These are phyloP conservation scores for Tremellales sp. DNA, from an alignment of 1,284 basidiomycete species.

Conservation along the genomic window DNA sequence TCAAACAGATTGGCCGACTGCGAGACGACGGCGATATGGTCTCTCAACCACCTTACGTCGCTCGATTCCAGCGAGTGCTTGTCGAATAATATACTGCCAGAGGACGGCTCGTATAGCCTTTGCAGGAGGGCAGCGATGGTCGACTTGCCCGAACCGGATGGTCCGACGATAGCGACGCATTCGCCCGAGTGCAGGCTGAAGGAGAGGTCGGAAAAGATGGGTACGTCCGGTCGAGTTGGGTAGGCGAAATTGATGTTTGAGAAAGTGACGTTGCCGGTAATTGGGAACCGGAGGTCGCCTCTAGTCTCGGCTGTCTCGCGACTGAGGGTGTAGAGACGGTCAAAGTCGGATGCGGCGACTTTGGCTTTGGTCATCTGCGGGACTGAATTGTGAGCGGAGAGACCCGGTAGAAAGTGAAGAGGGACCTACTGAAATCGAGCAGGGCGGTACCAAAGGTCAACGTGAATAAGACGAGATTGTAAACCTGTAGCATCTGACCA, in stretches of 20 bases:
- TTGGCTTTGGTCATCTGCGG: constrained; percentile 73
- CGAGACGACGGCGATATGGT: constrained; percentile 77
- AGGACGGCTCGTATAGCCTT: constrained; percentile 72
- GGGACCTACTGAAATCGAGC: constrained; percentile 76
- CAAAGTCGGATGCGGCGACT: constrained; percentile 74
- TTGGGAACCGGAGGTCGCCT: constrained; percentile 62
- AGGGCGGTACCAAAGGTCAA: constrained; percentile 86
- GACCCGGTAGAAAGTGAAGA: constrained; percentile 2
- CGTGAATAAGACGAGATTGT: constrained; percentile 88
- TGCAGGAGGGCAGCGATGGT: constrained; percentile 79
- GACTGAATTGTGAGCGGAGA: constrained; percentile 51
- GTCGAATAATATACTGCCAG: constrained; percentile 58
- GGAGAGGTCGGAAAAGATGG: constrained; percentile 64
- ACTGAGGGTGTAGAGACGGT: constrained; percentile 60
- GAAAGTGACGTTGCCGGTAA: constrained; percentile 65
- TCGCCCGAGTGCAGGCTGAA: constrained; percentile 67
- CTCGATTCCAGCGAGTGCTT: constrained; percentile 55
- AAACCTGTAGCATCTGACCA: constrained; percentile 78
- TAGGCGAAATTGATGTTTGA: constrained; percentile 73
- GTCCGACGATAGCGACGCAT: constrained; percentile 80
- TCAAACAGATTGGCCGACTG: constrained; percentile 85
- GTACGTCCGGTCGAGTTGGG: constrained; percentile 68
- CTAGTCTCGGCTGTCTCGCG: constrained; percentile 61
- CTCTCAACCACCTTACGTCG: constrained; percentile 69
- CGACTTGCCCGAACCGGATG: constrained; percentile 84